Percentiles rank a stretch among this genome's conserved stretches.
phyloP scores from a whole-genome alignment of 768 basidiomycete species.

The Saitozyma podzolica region DNA sequence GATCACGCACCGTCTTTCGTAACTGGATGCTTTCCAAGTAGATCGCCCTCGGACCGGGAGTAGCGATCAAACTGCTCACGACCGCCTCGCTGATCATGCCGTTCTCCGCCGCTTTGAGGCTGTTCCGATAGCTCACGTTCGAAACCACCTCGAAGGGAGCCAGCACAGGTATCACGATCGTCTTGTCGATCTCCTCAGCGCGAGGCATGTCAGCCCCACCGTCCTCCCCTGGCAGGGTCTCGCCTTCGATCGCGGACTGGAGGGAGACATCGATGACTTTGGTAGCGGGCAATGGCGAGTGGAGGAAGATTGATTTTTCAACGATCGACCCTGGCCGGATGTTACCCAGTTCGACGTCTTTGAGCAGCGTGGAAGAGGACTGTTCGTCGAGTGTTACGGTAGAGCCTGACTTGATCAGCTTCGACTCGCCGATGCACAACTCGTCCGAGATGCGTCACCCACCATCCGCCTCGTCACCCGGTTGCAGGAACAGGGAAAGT shows the following conservation, averaged over 20 bases:
- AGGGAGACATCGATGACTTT: constrained; percentile 79
- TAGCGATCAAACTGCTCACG: constrained; percentile 17
- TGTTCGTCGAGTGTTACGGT: constrained; percentile 61
- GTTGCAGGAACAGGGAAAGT: constrained; percentile 70
- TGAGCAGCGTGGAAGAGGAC: constrained; percentile 69
- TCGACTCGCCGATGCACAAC: background rate
- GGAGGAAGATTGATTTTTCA: constrained; percentile 66
- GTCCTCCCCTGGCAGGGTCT: constrained; percentile 17
- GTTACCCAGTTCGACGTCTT: constrained; percentile 67
- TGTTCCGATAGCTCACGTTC: constrained; percentile 58
- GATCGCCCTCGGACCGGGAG: constrained; percentile 16
- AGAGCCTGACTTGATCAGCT: constrained; percentile 11
- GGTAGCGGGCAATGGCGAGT: constrained; percentile 65
- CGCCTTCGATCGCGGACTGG: constrained; percentile 57
- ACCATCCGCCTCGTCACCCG: constrained; percentile 33
- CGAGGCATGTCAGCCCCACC: too few species aligned
- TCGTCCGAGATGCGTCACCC: constrained; percentile 2
- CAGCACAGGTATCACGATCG: constrained; percentile 67
- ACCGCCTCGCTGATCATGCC: constrained; percentile 15
- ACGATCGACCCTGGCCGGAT: constrained; percentile 63
- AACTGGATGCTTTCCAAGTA: constrained; percentile 21
- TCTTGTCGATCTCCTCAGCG: constrained; percentile 65
- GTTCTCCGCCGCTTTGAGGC: background rate
- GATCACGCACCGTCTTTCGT: constrained; percentile 1
- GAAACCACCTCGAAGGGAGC: constrained; percentile 63